Conservation (phyloP, 306 rosid species). For the Fragaria iinumae region DNA sequence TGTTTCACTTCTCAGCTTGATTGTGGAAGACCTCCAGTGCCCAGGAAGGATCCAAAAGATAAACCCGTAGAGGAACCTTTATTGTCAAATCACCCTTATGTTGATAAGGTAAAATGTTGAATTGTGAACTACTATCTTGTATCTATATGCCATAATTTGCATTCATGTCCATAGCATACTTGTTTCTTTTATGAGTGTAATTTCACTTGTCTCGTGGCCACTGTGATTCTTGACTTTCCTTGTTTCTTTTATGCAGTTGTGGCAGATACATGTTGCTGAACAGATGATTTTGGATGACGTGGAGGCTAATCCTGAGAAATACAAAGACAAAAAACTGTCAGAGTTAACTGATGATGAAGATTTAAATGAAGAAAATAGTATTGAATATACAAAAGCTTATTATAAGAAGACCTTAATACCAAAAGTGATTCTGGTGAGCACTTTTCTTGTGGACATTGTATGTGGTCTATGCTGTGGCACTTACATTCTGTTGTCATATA, state of each 20-base stretch:
- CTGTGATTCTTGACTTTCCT: conserved; percentile 18
- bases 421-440: conserved; percentile 68
- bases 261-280: conserved; percentile 94
- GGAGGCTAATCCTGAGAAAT: conserved; percentile 77
- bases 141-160: background rate
- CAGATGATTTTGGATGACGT: conserved; percentile 83
- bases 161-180: background rate
- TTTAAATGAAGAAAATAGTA: conserved; percentile 71
- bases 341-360: conserved; percentile 73
- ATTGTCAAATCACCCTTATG: conserved; percentile 89
- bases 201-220: background rate
- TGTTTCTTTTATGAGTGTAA: background rate
- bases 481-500: conserved; percentile 33
- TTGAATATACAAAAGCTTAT: conserved; percentile 56
- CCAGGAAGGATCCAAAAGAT: conserved; percentile 82
- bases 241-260: conserved; percentile 52
- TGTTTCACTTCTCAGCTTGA: conserved; percentile 62
- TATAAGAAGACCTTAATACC: conserved; percentile 68
- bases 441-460: conserved; percentile 17
- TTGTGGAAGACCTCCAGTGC: conserved; percentile 86
- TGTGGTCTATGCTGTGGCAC: conserved; percentile 24
- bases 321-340: conserved; percentile 62
- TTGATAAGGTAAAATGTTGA: conserved; percentile 60
- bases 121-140: conserved; percentile 6
- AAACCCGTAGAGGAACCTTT: conserved; percentile 84